Percentiles rank a stretch among this genome's conserved stretches.
Evolutionary conservation across 805 yeast genomes (phyloP).

Genomic region (Metschnikowia kofuensis): DNA sequence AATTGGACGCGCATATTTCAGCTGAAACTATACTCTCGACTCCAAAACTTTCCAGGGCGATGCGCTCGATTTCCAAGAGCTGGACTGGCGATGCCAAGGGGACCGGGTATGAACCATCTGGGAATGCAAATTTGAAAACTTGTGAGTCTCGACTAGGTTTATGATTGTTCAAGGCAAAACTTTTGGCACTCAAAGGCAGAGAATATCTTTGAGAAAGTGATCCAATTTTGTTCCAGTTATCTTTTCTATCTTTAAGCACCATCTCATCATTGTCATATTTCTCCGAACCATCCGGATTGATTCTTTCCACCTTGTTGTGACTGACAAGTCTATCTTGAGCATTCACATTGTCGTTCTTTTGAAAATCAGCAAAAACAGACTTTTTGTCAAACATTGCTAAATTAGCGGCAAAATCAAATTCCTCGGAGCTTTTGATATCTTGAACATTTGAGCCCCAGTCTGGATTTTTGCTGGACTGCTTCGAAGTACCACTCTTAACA

Average conservation of each 20-base stretch:
- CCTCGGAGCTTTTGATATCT: slow-evolving; percentile 47
- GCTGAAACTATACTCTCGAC: slow-evolving; percentile 46
- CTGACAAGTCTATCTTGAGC: slow-evolving; percentile 68
- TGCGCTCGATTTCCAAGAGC: slow-evolving; percentile 68
- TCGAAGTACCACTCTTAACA: slow-evolving; percentile 15
- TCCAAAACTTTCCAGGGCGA: slow-evolving; percentile 48
- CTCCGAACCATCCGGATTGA: slow-evolving; percentile 41
- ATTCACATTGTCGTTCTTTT: slow-evolving; percentile 56
- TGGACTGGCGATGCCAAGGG: slow-evolving; percentile 78
- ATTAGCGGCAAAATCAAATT: slow-evolving; percentile 84
- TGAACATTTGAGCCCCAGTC: slow-evolving; percentile 50
- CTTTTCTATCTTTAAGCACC: slow-evolving; percentile 49
- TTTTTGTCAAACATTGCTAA: slow-evolving; percentile 78
- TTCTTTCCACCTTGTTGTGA: slow-evolving; percentile 53
- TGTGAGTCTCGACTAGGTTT: slow-evolving; percentile 8
- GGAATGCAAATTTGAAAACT: slow-evolving; percentile 12
- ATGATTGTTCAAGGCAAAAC: slow-evolving; percentile 1
- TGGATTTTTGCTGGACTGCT: slow-evolving; percentile 19
- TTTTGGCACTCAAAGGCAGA: slow-evolving; percentile 13
- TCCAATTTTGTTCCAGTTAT: slow-evolving; percentile 54
- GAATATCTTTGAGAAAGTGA: slow-evolving; percentile 13
- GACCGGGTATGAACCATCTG: slow-evolving; percentile 24
- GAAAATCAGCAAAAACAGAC: slow-evolving; percentile 74
- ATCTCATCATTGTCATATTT: slow-evolving; percentile 72
- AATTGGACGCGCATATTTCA: slow-evolving; percentile 69